Conservation (phyloP, 169 alveolate species). For the Plasmodium gonderi region DNA sequence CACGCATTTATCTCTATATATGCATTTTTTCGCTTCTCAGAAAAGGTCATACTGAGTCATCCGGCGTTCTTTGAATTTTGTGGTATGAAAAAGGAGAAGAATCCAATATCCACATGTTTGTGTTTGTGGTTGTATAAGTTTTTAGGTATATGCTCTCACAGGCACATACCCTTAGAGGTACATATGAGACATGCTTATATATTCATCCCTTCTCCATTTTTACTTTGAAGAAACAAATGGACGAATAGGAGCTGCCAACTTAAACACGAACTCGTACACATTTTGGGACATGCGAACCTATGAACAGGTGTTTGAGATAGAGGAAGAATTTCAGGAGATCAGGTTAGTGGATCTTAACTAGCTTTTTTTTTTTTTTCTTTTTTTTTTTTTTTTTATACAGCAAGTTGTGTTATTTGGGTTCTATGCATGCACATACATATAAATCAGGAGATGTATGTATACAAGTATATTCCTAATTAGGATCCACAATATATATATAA, state of each 20-base stretch:
- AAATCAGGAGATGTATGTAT: too few relatives aligned
- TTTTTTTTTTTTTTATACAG: too few relatives aligned
- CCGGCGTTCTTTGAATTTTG: constrained; percentile 87
- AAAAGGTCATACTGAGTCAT: constrained; percentile 80
- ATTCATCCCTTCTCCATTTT: neutral
- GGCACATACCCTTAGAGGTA: neutral
- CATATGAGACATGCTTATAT: neutral
- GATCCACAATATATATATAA: too few relatives aligned
- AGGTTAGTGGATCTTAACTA: too few relatives aligned
- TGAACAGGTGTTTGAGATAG: constrained; percentile 58
- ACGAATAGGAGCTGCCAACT: constrained; percentile 85
- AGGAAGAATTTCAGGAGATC: constrained; percentile 72
- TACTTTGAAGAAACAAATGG: constrained; percentile 76
- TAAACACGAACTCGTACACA: constrained; percentile 78
- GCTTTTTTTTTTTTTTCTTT: too few relatives aligned
- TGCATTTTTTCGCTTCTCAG: constrained; percentile 44
- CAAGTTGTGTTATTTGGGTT: too few relatives aligned
- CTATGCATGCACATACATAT: too few relatives aligned
- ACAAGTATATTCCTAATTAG: too few relatives aligned
- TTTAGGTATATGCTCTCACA: neutral
- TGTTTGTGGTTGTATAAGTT: neutral
- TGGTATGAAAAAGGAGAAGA: constrained; percentile 57
- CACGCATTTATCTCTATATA: neutral
- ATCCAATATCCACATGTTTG: neutral
- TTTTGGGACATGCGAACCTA: constrained; percentile 80